Conservation (phyloP, 202 grass and related monocot genomes). For the Zoysia matrella region DNA sequence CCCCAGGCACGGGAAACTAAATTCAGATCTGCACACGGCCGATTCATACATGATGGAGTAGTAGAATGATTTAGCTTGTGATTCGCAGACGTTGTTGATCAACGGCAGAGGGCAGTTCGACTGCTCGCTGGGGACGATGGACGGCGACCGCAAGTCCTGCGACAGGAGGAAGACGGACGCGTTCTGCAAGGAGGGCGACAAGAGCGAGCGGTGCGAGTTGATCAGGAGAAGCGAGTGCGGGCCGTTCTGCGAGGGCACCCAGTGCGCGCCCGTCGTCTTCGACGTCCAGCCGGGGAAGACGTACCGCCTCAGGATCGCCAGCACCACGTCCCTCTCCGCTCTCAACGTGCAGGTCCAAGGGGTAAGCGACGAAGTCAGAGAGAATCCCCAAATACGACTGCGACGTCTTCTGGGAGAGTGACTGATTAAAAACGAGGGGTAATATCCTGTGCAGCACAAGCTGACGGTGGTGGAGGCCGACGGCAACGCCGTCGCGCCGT, state of each 20-base stretch:
- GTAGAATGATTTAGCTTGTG: no score
- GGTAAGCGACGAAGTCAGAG: slow-evolving; percentile 21
- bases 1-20: background rate
- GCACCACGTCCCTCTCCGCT: slow-evolving; percentile 70
- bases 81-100: background rate
- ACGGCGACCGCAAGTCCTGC: background rate
- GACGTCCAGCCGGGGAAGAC: slow-evolving; percentile 53
- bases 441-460: slow-evolving; percentile 45
- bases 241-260: slow-evolving; percentile 17
- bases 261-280: slow-evolving; percentile 54
- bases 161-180: background rate
- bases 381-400: no score
- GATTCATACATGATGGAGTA: no score
- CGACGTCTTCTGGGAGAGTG: no score
- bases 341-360: slow-evolving; percentile 65
- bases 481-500: slow-evolving; percentile 66
- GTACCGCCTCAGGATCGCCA: slow-evolving; percentile 68
- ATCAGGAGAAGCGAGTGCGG: slow-evolving; percentile 25
- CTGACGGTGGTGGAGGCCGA: slow-evolving; percentile 71
- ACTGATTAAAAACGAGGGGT: no score
- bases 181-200: background rate
- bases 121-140: slow-evolving; percentile 30
- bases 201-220: background rate
- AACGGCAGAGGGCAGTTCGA: slow-evolving; percentile 76
- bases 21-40: no score